phyloP scores from a whole-genome alignment of 2,329 filamentous ascomycete species.

The Nigrospora osmanthi region DNA sequence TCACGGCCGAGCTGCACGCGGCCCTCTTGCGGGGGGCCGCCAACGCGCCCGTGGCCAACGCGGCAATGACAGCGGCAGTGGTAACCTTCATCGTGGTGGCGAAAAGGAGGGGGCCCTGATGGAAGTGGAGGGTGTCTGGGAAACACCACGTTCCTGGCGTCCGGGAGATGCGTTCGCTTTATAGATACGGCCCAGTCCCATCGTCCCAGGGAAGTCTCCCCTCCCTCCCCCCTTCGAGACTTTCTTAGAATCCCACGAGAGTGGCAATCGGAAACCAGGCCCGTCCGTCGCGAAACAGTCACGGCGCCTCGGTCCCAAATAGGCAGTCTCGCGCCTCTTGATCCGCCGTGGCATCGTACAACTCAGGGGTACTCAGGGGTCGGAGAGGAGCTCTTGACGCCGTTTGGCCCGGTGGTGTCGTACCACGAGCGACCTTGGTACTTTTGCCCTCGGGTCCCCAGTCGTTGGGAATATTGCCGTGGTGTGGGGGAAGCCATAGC shows the following conservation, averaged over 20 bases:
- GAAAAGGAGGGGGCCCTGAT: too few relatives aligned
- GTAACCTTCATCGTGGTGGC: constrained; percentile 18
- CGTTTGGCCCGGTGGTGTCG: too few relatives aligned
- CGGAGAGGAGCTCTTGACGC: too few relatives aligned
- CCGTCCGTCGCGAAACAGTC: constrained; percentile 17
- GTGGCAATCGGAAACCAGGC: constrained; percentile 23
- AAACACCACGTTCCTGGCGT: too few relatives aligned
- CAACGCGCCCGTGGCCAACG: constrained; percentile 17
- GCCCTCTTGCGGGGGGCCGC: constrained; percentile 13
- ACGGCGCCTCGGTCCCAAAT: constrained; percentile 22
- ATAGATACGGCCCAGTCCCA: too few relatives aligned
- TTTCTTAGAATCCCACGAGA: constrained; percentile 3
- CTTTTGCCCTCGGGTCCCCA: too few relatives aligned
- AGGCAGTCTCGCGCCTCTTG: constrained; percentile 10
- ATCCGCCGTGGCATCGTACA: constrained; percentile 7
- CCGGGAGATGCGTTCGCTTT: too few relatives aligned
- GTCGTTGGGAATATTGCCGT: too few relatives aligned
- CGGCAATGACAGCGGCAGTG: constrained; percentile 13
- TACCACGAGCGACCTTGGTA: too few relatives aligned
- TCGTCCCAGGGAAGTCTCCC: background rate
- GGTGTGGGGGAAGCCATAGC: too few relatives aligned
- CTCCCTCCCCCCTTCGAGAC: constrained; percentile 1
- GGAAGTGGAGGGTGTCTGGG: too few relatives aligned
- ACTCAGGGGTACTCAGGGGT: too few relatives aligned
- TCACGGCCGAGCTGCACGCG: constrained; percentile 16